Conservation (phyloP, 1,284 basidiomycete genomes). For the Ustilago bromivora region DNA sequence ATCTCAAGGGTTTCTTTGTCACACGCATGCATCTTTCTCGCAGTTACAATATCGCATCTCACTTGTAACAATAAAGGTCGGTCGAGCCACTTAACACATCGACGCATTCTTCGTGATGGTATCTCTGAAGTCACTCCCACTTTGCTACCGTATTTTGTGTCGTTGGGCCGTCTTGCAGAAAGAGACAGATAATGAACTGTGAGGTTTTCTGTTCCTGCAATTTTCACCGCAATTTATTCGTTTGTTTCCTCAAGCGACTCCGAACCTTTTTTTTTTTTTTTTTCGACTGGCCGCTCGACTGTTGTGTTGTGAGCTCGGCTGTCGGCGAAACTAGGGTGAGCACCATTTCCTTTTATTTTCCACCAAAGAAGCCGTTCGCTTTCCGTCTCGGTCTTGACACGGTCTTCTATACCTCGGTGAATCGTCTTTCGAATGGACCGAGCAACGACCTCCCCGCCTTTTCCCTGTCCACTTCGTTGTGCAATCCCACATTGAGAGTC, state of each 20-base stretch:
- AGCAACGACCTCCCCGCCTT: constrained; percentile 1
- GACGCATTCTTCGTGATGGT: constrained; percentile 41
- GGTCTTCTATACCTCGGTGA: constrained; percentile 27
- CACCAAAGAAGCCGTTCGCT: constrained; percentile 14
- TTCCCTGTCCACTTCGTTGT: background rate
- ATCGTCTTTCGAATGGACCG: constrained; percentile 22
- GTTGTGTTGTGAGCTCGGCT: background rate
- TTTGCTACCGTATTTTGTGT: background rate
- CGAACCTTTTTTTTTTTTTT: background rate
- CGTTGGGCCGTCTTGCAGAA: background rate
- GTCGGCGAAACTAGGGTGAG: constrained; percentile 26
- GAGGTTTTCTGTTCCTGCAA: background rate
- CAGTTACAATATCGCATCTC: constrained; percentile 16
- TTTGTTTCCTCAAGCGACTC: background rate
- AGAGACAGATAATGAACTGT: background rate
- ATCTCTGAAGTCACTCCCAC: constrained; percentile 13
- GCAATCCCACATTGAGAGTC: no score
- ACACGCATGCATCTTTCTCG: constrained; percentile 33
- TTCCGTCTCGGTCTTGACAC: constrained; percentile 27
- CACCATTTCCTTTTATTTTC: background rate
- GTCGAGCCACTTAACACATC: constrained; percentile 60
- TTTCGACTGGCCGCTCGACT: background rate
- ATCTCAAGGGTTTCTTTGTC: constrained; percentile 12
- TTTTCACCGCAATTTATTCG: no score
- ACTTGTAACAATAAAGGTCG: constrained; percentile 37